A percentile compares a stretch with the other conserved stretches of the same genome.
Evolutionary conservation across 2,329 filamentous ascomycete species (phyloP).

Genomic region (Hypoxylon sp.): DNA sequence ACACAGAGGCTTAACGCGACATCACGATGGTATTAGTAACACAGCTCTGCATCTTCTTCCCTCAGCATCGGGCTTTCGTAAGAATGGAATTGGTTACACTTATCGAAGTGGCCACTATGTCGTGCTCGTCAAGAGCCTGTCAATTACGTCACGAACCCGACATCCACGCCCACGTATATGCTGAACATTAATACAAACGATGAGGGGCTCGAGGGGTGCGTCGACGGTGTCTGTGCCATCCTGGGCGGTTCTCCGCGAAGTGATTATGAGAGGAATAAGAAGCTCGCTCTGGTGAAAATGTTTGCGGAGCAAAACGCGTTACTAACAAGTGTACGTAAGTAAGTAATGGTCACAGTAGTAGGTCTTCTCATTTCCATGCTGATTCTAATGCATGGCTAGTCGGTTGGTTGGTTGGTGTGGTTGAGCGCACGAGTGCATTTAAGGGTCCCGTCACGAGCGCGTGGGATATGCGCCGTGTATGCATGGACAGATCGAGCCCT

Average conservation of each 20-base stretch:
- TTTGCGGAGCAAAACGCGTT: not conserved
- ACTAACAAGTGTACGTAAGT: not conserved
- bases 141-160: slow-evolving; percentile 11
- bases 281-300: slow-evolving; percentile 22
- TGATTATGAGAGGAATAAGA: not conserved
- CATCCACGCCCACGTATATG: not conserved
- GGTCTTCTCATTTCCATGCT: not conserved
- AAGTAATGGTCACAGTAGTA: not conserved
- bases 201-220: slow-evolving; percentile 7
- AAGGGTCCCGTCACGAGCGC: slow-evolving; percentile 25
- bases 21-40: slow-evolving; percentile 1
- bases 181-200: not conserved
- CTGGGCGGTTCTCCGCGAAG: slow-evolving; percentile 1
- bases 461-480: slow-evolving; percentile 30
- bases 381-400: not conserved
- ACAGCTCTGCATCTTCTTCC: not conserved
- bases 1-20: slow-evolving; percentile 34
- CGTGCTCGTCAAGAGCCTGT: not conserved
- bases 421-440: not conserved
- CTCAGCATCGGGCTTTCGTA: not conserved
- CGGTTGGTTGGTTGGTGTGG: not conserved
- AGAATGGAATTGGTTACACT: not conserved
- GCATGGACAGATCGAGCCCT: slow-evolving; percentile 38
- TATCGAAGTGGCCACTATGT: not conserved
- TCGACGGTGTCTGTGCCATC: slow-evolving; percentile 38